phyloP scores from a whole-genome alignment of 805 yeast species.

The Ogataea dorogensis region DNA sequence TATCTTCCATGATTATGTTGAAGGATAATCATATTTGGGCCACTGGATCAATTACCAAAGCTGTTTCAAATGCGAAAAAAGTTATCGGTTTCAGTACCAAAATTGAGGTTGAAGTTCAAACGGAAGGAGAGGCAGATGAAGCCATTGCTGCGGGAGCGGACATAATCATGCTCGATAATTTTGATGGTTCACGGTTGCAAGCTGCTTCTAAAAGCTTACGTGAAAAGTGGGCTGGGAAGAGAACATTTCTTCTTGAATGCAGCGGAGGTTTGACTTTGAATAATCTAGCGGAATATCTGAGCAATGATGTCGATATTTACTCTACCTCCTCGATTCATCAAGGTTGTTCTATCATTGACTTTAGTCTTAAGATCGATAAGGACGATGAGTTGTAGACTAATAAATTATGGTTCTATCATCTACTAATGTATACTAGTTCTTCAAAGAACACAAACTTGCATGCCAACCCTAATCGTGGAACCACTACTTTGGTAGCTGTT shows the following conservation, averaged over 20 bases:
- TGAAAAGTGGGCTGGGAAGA: constrained; percentile 46
- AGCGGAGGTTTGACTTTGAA: constrained; percentile 82
- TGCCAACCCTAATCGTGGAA: background rate
- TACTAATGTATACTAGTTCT: constrained; percentile 3
- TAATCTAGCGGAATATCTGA: constrained; percentile 63
- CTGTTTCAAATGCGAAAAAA: constrained; percentile 70
- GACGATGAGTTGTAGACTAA: too few relatives aligned
- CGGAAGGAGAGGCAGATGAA: constrained; percentile 82
- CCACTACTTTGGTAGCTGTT: constrained; percentile 34
- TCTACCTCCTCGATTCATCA: constrained; percentile 91
- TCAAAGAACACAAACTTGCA: background rate
- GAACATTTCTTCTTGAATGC: constrained; percentile 74
- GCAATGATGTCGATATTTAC: constrained; percentile 82
- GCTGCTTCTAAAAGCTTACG: constrained; percentile 65
- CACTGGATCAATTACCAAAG: constrained; percentile 86
- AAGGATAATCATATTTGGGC: constrained; percentile 94
- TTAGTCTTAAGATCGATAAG: constrained; percentile 65
- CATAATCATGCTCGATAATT: constrained; percentile 91
- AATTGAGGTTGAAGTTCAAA: constrained; percentile 89
- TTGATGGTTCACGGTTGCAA: constrained; percentile 62
- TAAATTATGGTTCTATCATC: constrained; percentile 1
- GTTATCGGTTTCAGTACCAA: constrained; percentile 89
- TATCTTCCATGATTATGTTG: constrained; percentile 92
- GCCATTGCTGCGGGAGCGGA: constrained; percentile 96
- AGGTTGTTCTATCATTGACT: constrained; percentile 82